Percentiles rank a stretch among this genome's conserved stretches.
These are phyloP conservation scores for Margaritispora aquatica DNA, from an alignment of 495 filamentous ascomycete genomes.

Conservation along the genomic window DNA sequence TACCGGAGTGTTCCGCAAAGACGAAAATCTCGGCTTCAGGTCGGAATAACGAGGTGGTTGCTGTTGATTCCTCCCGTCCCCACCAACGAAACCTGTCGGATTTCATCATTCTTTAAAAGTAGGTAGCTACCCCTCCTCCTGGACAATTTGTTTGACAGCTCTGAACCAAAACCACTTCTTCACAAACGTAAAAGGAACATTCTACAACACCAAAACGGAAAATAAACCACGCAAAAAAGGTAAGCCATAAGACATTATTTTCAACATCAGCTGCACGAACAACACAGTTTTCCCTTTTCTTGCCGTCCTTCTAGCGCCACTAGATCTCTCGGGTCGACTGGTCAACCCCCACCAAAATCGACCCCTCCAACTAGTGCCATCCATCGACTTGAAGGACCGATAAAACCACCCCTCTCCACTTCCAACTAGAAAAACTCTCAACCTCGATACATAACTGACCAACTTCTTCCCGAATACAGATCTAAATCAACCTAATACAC, in stretches of 20 bases:
- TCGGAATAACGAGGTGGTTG: background rate
- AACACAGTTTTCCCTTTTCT: background rate
- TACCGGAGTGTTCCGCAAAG: background rate
- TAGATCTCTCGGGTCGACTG: background rate
- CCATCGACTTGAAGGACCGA: background rate
- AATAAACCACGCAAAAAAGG: too few relatives aligned
- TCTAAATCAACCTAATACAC: conserved; percentile 4
- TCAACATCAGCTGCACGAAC: background rate
- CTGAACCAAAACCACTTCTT: background rate
- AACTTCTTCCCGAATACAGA: background rate
- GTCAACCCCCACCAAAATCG: conserved; percentile 1
- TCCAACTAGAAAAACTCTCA: background rate
- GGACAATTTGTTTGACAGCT: background rate
- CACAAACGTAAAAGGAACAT: background rate
- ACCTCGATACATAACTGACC: conserved; percentile 11
- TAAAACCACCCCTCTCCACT: background rate
- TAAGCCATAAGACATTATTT: background rate
- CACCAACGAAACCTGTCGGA: background rate
- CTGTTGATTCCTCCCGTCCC: background rate
- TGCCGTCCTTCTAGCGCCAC: background rate
- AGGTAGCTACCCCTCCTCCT: background rate
- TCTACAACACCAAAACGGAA: background rate
- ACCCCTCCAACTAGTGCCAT: background rate
- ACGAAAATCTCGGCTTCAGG: background rate
- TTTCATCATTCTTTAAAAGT: background rate